phyloP scores from a whole-genome alignment of 768 basidiomycete genomes.

The Saitozyma podzolica region DNA sequence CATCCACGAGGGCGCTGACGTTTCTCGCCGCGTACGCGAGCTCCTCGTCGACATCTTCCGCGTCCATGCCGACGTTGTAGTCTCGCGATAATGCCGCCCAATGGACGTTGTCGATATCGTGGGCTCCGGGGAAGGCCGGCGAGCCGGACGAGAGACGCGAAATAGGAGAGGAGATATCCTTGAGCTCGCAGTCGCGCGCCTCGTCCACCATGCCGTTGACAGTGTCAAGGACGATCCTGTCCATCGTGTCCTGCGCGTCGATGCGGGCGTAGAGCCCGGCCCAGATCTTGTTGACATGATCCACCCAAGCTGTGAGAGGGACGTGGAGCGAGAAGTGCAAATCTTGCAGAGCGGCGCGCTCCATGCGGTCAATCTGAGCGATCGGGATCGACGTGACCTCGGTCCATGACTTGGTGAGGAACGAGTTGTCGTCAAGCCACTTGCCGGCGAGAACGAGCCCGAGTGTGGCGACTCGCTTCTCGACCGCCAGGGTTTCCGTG shows the following conservation, averaged over 20 bases:
- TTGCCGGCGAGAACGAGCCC: constrained; percentile 47
- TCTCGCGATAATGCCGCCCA: background rate
- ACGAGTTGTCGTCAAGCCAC: constrained; percentile 51
- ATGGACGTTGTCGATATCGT: background rate
- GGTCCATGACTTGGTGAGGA: constrained; percentile 43
- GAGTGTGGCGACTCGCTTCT: constrained; percentile 35
- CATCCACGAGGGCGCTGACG: constrained; percentile 1
- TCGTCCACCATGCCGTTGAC: constrained; percentile 31
- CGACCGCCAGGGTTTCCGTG: constrained; percentile 16
- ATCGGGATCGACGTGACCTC: constrained; percentile 35
- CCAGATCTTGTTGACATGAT: constrained; percentile 31
- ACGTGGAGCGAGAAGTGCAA: constrained; percentile 36
- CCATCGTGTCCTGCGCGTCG: constrained; percentile 10
- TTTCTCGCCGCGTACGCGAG: background rate
- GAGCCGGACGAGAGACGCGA: background rate
- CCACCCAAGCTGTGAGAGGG: constrained; percentile 28
- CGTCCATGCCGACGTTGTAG: background rate
- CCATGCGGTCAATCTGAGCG: constrained; percentile 27
- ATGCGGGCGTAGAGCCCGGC: constrained; percentile 3
- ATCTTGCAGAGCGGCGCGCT: constrained; percentile 23
- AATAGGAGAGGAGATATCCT: constrained; percentile 3
- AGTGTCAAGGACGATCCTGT: constrained; percentile 12
- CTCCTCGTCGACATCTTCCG: background rate
- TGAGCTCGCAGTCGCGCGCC: constrained; percentile 24
- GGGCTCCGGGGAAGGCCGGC: background rate